phyloP scores from a whole-genome alignment of 2,329 filamentous ascomycete genomes.

The Chaetomiaceae sp. region DNA sequence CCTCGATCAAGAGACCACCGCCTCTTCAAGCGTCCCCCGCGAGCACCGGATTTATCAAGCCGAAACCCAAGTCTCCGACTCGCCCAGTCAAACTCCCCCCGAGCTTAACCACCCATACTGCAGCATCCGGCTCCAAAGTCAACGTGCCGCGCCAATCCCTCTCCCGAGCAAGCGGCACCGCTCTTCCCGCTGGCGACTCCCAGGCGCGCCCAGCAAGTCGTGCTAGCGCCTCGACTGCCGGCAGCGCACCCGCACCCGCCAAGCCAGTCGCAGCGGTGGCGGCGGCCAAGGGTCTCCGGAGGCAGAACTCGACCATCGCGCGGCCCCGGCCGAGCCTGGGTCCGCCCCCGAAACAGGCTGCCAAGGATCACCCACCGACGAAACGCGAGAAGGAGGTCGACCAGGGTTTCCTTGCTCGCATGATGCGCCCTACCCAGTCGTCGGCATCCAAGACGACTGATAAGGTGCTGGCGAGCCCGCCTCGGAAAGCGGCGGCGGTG shows the following conservation, averaged over 20 bases:
- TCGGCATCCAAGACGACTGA: conserved; percentile 63
- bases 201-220: conserved; percentile 41
- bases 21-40: conserved; percentile 37
- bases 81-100: conserved; percentile 60
- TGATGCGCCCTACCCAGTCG: conserved; percentile 70
- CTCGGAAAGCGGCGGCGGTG: conserved; percentile 32
- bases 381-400: conserved; percentile 54
- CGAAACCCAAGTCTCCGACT: conserved; percentile 62
- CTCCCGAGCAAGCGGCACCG: conserved; percentile 36
- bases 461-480: conserved; percentile 49
- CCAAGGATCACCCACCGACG: conserved; percentile 40
- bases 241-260: conserved; percentile 14
- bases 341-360: conserved; percentile 52
- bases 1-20: conserved; percentile 38
- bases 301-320: conserved; percentile 40
- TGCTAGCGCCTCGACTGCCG: conserved; percentile 33
- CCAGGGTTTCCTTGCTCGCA: conserved; percentile 68
- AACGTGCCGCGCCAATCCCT: conserved; percentile 35
- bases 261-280: no score
- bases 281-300: conserved; percentile 33
- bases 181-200: conserved; percentile 29
- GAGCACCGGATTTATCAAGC: conserved; percentile 46
- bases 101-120: conserved; percentile 63
- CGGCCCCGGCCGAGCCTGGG: conserved; percentile 49
- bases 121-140: conserved; percentile 60